Percentiles rank a stretch among this genome's conserved stretches.
These are phyloP conservation scores for Protomyces lactucae-debilis DNA, from an alignment of 1,139 yeast genomes.

Conservation along the genomic window DNA sequence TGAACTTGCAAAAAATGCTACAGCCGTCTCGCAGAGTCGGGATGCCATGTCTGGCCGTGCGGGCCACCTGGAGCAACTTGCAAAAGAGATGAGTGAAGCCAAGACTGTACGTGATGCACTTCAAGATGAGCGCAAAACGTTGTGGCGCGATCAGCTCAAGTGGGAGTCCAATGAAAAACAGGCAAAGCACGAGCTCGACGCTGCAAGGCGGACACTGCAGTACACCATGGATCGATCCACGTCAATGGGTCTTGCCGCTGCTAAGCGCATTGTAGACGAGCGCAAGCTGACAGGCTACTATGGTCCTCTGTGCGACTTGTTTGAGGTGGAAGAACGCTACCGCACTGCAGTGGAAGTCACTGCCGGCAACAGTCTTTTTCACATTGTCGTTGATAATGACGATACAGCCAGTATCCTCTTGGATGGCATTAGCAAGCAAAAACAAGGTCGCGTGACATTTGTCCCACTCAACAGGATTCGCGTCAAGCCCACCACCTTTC, in stretches of 20 bases:
- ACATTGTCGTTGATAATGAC: constrained; percentile 84
- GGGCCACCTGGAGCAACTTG: constrained; percentile 28
- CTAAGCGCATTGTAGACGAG: constrained; percentile 53
- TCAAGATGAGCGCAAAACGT: constrained; percentile 61
- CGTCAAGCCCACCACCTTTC: constrained; percentile 44
- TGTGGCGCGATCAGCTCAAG: constrained; percentile 79
- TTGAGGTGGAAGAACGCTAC: constrained; percentile 74
- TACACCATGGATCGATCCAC: constrained; percentile 59
- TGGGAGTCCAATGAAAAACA: constrained; percentile 54
- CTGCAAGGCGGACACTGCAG: constrained; percentile 44
- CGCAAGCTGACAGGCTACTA: constrained; percentile 60
- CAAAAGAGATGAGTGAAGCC: constrained; percentile 24
- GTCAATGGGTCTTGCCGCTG: constrained; percentile 65
- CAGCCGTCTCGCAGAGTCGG: constrained; percentile 20
- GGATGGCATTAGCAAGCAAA: constrained; percentile 67
- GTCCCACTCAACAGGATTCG: constrained; percentile 77
- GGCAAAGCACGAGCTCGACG: constrained; percentile 49
- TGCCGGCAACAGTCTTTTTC: constrained; percentile 81
- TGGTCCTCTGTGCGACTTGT: constrained; percentile 82
- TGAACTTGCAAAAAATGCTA: constrained; percentile 35
- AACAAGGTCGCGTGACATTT: constrained; percentile 80
- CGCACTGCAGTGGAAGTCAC: constrained; percentile 81
- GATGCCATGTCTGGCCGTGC: constrained; percentile 24
- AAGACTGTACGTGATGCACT: constrained; percentile 38
- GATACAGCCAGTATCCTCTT: constrained; percentile 73